Percentiles rank a stretch among this genome's conserved stretches.
phyloP scores from a whole-genome alignment of 305 asterid species.

The Fraxinus baroniana region DNA sequence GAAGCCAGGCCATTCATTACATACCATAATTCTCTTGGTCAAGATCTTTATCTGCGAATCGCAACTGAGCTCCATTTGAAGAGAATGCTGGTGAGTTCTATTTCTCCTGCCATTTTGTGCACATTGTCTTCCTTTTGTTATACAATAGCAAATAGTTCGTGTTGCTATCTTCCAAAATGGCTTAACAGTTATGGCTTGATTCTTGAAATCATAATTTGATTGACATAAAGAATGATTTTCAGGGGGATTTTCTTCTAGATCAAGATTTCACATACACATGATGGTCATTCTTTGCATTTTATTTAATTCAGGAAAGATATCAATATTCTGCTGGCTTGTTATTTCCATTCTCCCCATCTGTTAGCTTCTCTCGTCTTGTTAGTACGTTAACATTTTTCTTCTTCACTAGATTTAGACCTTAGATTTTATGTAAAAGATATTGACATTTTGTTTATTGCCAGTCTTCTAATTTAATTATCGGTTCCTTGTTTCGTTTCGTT shows the following conservation, averaged over 20 bases:
- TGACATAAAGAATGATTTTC: background rate
- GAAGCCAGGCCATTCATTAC: slow-evolving; percentile 99
- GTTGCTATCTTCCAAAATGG: slow-evolving; percentile 10
- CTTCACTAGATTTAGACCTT: background rate
- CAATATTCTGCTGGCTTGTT: background rate
- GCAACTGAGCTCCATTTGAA: slow-evolving; percentile 98
- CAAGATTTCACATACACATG: background rate
- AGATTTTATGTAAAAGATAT: background rate
- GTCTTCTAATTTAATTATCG: background rate
- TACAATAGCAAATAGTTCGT: background rate
- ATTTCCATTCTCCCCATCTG: background rate
- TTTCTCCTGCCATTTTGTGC: slow-evolving; percentile 7
- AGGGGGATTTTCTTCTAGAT: background rate
- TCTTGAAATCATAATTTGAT: slow-evolving; percentile 8
- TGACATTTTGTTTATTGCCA: background rate
- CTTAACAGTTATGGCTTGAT: slow-evolving; percentile 13
- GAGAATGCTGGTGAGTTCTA: slow-evolving; percentile 85
- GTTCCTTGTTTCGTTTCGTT: background rate
- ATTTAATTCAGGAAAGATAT: background rate
- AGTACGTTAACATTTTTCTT: background rate
- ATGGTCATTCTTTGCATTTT: background rate
- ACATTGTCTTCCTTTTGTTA: slow-evolving; percentile 9
- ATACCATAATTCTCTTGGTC: slow-evolving; percentile 93
- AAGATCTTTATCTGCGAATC: slow-evolving; percentile 92
- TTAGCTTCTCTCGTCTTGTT: background rate